Evolutionary conservation across 805 yeast species (phyloP), one percentile per base, ranked within the genome.

Genomic region (Starmerella kuoi): DNA sequence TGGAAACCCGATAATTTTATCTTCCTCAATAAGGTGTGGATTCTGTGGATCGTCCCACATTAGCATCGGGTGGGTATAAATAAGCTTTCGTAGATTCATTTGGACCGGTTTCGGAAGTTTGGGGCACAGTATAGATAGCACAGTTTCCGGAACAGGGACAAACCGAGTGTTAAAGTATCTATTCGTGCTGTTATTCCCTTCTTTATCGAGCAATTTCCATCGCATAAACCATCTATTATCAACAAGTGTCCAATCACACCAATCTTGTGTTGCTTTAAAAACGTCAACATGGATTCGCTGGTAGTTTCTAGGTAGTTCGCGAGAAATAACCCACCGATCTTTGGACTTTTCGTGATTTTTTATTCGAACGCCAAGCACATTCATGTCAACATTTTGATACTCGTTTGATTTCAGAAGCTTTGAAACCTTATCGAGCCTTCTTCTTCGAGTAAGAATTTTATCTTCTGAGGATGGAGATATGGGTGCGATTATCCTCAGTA

Each of bases 161-260:
- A 25, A 14, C 28, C 28, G 28, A 9, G 14, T 25, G 14, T 25
- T 25, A 25, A 25, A 25, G 14, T 25, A 25, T 9, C 28, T 9
- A 11, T 25, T 14, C 28, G 28, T 11, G 28, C 28, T 14, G 28
- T 14, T 25, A 25, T 9, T 9, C 14, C 9, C 12, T 25, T 25
- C 28, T 25, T 9, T 11, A 11, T 25, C 28, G 15, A 44, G 40
- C 15, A 48, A 43, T 32, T 34, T 39, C 52, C 54, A 54, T 2
- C 57, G 41, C 21, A 54, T 18, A 45, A 44, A 49, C 44, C 49
- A 52, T 21, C 57, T 40, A 24, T 50, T 40, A 30, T 54, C 57
- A 1, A 54, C 11, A 4, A 46, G 31, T 3, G 22, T 23, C 56
- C 53, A 52, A 1, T 38, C 33, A 27, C 52, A 42, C 56, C 55